A percentile compares a stretch with the other conserved stretches of the same genome.
Evolutionary conservation across 2,329 filamentous ascomycete species (phyloP).

Genomic region (Arthrobotrys sinensis): DNA sequence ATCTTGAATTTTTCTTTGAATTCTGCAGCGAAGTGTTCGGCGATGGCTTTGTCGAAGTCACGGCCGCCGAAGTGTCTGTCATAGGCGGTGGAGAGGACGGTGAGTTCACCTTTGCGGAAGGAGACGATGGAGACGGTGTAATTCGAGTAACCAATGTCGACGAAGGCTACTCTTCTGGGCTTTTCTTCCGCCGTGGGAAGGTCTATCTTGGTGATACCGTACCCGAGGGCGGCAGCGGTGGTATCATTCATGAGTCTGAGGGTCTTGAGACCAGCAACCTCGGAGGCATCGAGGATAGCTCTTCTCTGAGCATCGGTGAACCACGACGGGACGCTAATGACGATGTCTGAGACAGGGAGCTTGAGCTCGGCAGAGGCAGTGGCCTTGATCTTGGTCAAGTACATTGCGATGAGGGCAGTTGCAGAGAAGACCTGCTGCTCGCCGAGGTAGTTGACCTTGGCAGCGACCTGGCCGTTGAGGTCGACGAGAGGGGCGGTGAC

Average conservation of each 20-base stretch:
- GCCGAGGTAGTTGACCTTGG: conserved; percentile 91
- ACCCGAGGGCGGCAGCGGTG: conserved; percentile 94
- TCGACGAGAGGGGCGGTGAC: conserved; percentile 89
- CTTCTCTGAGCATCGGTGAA: conserved; percentile 96
- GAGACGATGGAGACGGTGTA: conserved; percentile 95
- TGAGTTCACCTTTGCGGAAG: conserved; percentile 96
- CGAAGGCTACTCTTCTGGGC: conserved; percentile 88
- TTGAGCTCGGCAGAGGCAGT: conserved; percentile 89
- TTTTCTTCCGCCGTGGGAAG: conserved; percentile 90
- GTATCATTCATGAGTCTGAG: conserved; percentile 98
- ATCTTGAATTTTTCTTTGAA: conserved; percentile 99
- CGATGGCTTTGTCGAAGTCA: conserved; percentile 94
- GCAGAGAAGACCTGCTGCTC: conserved; percentile 97
- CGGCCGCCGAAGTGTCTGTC: conserved; percentile 98
- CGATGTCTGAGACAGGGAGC: conserved; percentile 91
- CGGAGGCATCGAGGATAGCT: conserved; percentile 88
- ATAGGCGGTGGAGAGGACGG: conserved; percentile 91
- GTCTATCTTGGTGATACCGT: conserved; percentile 97
- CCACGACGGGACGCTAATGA: conserved; percentile 95
- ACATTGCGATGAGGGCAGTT: conserved; percentile 95
- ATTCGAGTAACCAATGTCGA: conserved; percentile 97
- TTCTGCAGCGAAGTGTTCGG: conserved; percentile 94
- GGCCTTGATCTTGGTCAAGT: conserved; percentile 91
- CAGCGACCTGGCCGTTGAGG: conserved; percentile 93
- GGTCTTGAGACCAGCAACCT: conserved; percentile 92